Evolutionary conservation across 345 rosid species (phyloP), one percentile per base, ranked within the genome.

Genomic region (Geranium brycei): DNA sequence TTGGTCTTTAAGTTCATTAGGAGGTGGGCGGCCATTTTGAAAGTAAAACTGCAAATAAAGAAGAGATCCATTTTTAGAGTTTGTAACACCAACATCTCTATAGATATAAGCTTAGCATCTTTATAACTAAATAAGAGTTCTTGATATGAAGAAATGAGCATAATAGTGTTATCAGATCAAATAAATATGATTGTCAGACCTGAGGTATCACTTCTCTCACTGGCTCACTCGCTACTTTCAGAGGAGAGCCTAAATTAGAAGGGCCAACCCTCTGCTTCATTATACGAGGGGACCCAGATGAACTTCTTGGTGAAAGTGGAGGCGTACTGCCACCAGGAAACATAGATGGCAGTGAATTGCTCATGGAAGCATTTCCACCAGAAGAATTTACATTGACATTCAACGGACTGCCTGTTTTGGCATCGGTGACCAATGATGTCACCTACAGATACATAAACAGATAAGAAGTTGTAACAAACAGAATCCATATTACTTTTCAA

Each of bases 231-330:
- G 79, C 72, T 17, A 89, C 73, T 80, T 82, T 85, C 61, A 86
- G 61, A 28, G 93, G 91, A 75, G 92, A 87, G 58, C 87, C 89
- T 58, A 87, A 78, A 75, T 84, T 79, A 61, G 89, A 85, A 65
- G 85, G 86, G 60, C 86, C 87, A 31, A 65, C 74, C 73, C 83
- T 87, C 66, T 76, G 91, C 78, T 80, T 84, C 17, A 79, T 79
- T 69, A 75, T 67, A 68, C 89, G 83, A 56, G 95, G 96, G 62
- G 96, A 87, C 41, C 82, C 90, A 55, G 95, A 69, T 35, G 84
- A 66, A 69, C 89, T 77, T 76, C 92, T 81, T 14, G 98, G 98
- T 60, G 98, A 87, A 70, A 91, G 84, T 60, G 98, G 98, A 66
- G 98, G 98, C 53, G 96, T 78, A 57, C 80, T 88, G 51, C 88